These are phyloP conservation scores for Calonectria pteridis DNA, from an alignment of 2,329 filamentous ascomycete genomes.

Conservation along the genomic window DNA sequence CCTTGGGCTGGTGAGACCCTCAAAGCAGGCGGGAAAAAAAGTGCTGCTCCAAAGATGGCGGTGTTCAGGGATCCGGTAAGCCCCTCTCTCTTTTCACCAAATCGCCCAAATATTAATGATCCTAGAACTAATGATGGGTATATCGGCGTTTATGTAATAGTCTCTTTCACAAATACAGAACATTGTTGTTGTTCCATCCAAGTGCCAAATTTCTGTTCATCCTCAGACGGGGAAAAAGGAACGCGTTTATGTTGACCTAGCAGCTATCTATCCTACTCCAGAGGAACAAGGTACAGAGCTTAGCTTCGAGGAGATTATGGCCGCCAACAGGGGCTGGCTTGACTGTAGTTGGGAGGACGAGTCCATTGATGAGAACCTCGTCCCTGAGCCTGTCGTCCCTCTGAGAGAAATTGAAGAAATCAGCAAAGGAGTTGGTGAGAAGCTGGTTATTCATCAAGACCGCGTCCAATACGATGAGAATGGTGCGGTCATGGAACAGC, in stretches of 20 bases:
- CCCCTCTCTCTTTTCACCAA: constrained; percentile 49
- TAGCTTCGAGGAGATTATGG: constrained; percentile 93
- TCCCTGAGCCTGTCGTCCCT: constrained; percentile 43
- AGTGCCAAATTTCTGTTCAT: constrained; percentile 85
- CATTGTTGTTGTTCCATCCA: constrained; percentile 76
- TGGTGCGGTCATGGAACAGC: constrained; percentile 61
- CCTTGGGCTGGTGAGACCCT: constrained; percentile 95
- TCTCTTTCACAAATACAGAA: constrained; percentile 72
- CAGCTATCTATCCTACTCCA: constrained; percentile 85
- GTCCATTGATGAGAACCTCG: constrained; percentile 49
- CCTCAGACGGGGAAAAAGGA: constrained; percentile 86
- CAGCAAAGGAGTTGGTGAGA: constrained; percentile 41
- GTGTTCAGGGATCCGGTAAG: constrained; percentile 96
- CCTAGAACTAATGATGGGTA: constrained; percentile 89
- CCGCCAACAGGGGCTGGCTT: constrained; percentile 78
- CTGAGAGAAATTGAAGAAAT: constrained; percentile 49
- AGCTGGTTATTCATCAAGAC: constrained; percentile 44
- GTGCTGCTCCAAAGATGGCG: constrained; percentile 80
- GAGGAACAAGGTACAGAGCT: constrained; percentile 79
- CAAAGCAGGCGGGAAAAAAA: constrained; percentile 87
- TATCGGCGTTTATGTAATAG: constrained; percentile 63
- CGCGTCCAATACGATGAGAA: constrained; percentile 69
- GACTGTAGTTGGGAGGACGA: constrained; percentile 68
- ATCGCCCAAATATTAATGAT: constrained; percentile 83
- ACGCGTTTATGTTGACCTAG: constrained; percentile 87